These are phyloP conservation scores for Homolaphlyctis polyrhiza DNA, from an alignment of 371 early-diverging fungal species.

Conservation along the genomic window DNA sequence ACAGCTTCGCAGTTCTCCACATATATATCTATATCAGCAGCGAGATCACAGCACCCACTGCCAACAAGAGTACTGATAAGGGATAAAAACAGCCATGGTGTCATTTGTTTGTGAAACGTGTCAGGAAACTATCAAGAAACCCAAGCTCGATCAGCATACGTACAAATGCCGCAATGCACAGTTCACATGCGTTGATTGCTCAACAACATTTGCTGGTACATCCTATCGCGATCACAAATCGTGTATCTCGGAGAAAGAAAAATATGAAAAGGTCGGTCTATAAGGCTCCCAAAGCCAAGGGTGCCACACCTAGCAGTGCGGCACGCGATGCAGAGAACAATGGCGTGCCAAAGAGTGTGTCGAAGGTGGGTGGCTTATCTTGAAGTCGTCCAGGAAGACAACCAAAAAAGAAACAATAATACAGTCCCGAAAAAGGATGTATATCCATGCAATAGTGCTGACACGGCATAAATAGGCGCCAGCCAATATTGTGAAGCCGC, in stretches of 20 bases:
- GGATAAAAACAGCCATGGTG: neutral
- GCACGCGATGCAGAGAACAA: constrained; percentile 1
- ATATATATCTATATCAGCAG: no score
- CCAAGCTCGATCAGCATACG: constrained; percentile 78
- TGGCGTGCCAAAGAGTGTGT: neutral
- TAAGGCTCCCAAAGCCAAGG: constrained; percentile 32
- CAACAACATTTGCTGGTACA: constrained; percentile 72
- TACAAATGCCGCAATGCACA: constrained; percentile 75
- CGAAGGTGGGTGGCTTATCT: neutral
- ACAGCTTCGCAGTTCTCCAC: no score
- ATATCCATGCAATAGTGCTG: no score
- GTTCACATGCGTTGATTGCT: constrained; percentile 89
- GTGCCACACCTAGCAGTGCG: no score
- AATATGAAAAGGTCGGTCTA: constrained; percentile 63
- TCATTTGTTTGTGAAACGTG: constrained; percentile 61
- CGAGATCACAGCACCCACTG: no score
- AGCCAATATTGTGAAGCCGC: constrained; percentile 21
- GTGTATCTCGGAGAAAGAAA: constrained; percentile 89
- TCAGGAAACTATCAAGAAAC: constrained; percentile 87
- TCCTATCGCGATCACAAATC: constrained; percentile 74
- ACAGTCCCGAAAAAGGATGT: no score
- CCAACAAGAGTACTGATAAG: neutral
- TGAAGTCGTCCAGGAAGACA: neutral
- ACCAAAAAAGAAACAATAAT: no score
- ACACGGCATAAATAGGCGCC: no score